Evolutionary conservation across 2,329 filamentous ascomycete genomes (phyloP).

Genomic region (Aotearoamyces nothofagi): DNA sequence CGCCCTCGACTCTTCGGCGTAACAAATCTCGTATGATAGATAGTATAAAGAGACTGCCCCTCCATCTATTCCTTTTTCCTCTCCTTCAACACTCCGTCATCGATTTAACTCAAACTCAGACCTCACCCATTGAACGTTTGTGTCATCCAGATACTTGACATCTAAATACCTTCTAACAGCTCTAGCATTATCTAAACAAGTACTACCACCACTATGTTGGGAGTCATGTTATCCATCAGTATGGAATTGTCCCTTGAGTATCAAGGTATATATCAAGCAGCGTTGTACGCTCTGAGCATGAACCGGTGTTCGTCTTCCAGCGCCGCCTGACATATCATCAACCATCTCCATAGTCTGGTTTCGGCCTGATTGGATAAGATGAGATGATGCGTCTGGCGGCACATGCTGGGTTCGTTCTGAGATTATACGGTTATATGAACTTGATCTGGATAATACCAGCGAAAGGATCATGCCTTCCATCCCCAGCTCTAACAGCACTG

Average conservation of each 20-base stretch:
- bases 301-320: slow-evolving; percentile 43
- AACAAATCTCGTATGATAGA: too few relatives aligned
- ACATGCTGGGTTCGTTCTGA: slow-evolving; percentile 39
- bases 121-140: too few relatives aligned
- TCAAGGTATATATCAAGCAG: slow-evolving; percentile 23
- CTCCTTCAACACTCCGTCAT: too few relatives aligned
- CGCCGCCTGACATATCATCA: slow-evolving; percentile 16
- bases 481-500: slow-evolving; percentile 22
- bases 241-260: slow-evolving; percentile 18
- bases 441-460: slow-evolving; percentile 99
- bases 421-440: slow-evolving; percentile 79
- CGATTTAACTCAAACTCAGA: too few relatives aligned
- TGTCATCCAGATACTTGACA: too few relatives aligned
- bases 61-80: too few relatives aligned
- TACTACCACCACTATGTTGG: slow-evolving; percentile 3
- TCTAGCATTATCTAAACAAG: background rate
- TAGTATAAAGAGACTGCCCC: too few relatives aligned
- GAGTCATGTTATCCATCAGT: slow-evolving; percentile 17
- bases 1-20: too few relatives aligned
- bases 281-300: slow-evolving; percentile 41
- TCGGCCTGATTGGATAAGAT: too few relatives aligned
- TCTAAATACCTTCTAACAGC: too few relatives aligned
- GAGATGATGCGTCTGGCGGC: slow-evolving; percentile 14
- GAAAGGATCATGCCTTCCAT: slow-evolving; percentile 91
- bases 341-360: slow-evolving; percentile 14